Base-by-base conservation (phyloP, 2,329 filamentous ascomycete genomes). In the Claviceps maximensis region DNA sequence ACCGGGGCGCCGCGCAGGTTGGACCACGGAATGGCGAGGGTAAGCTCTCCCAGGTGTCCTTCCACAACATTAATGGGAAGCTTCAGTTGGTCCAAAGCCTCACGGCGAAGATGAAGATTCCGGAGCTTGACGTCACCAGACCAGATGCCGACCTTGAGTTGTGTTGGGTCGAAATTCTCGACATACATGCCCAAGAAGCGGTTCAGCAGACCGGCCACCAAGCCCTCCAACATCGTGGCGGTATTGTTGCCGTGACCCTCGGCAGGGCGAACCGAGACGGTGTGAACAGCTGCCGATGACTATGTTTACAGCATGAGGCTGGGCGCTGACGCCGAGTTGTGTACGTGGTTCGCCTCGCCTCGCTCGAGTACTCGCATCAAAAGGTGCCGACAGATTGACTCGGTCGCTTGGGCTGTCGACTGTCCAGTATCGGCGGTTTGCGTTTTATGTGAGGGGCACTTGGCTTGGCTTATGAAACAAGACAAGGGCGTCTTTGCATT, bases 131-230 rank as follows among this genome's bases (percentile, higher is more conserved):
- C 93, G 74, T 99, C 93, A 62, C 94, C 93, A 23, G 88, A 95
- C 93, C 91, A 98, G 64, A 98, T 98, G 58, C 94, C 93, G 58
- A 98, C 90, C 67, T 98, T 98, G 59, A 99, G 79, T 74, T 98
- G 93, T 64, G 89, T 86, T 52, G 93, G 89, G 70, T 99, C 93
- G 68, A 99, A 98, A 72, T 98, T 97, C 79, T 95, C 90, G 71
- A 99, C 91, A 71, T 98, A 98, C 86, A 97, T 95, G 78, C 93
- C 94, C 81, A 99, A 74, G 73, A 98, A 97, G 75, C 94, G 87
- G 76, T 98, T 98, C 63, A 99, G 84, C 76, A 99, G 78, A 72
- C 91, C 94, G 63, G 93, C 89, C 58, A 97, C 93, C 62, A 99
- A 79, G 61, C 90, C 88, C 79, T 98, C 93, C 74, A 99, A 82